phyloP scores from a whole-genome alignment of 352 stramenopile species.

The Globisporangium orthogonon region DNA sequence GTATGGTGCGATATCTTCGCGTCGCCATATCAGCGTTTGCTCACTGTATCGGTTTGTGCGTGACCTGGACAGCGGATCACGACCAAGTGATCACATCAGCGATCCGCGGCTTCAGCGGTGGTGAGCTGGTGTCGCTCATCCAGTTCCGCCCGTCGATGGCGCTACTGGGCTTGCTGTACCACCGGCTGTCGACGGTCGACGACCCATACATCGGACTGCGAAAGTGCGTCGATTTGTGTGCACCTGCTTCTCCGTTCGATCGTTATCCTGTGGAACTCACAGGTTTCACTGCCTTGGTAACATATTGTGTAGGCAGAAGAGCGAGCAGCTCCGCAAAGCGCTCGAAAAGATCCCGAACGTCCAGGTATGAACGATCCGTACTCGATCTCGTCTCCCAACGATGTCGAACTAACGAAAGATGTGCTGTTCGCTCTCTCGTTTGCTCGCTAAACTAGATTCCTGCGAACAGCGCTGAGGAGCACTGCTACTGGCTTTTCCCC shows the following conservation, averaged over 20 bases:
- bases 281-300: not conserved
- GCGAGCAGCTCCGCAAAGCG: slow-evolving; percentile 46
- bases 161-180: slow-evolving; percentile 61
- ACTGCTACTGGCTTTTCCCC: slow-evolving; percentile 84
- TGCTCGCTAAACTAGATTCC: slow-evolving; percentile 33
- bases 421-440: not conserved
- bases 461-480: slow-evolving; percentile 40
- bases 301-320: slow-evolving; percentile 36
- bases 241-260: not conserved
- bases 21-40: not conserved
- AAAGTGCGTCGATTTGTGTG: slow-evolving; percentile 27
- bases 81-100: slow-evolving; percentile 79
- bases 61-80: slow-evolving; percentile 36
- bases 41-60: not conserved
- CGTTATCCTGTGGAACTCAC: not conserved
- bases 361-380: slow-evolving; percentile 21
- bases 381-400: too few relatives aligned
- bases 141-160: slow-evolving; percentile 73
- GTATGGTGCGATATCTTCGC: not conserved
- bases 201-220: slow-evolving; percentile 64
- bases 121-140: slow-evolving; percentile 71
- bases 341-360: slow-evolving; percentile 53
- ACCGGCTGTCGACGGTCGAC: slow-evolving; percentile 60
- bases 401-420: not conserved
- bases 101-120: slow-evolving; percentile 74